A percentile compares a stretch with the other conserved stretches of the same genome.
Conservation (phyloP, 202 grass and related monocot genomes). For the Schoenoplectus triqueter region DNA sequence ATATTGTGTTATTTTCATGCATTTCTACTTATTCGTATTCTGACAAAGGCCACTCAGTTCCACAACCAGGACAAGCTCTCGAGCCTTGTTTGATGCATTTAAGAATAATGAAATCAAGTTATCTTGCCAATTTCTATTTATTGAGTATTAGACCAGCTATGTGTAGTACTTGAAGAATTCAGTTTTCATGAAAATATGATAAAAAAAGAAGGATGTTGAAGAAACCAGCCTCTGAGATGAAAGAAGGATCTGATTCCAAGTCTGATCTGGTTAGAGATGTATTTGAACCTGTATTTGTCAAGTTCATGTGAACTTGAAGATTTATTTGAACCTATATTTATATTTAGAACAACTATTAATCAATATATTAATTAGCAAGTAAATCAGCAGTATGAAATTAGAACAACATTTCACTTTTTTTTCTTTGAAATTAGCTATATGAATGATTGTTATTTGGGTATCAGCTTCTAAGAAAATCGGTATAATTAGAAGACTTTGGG, state of each 20-base stretch:
- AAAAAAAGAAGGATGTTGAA: constrained; percentile 66
- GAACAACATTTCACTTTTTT: no score
- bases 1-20: constrained; percentile 33
- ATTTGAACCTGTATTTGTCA: no score
- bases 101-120: background rate
- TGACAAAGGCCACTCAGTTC: constrained; percentile 59
- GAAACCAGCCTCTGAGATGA: constrained; percentile 84
- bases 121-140: background rate
- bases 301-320: no score
- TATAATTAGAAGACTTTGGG: no score
- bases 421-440: no score
- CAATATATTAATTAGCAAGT: no score
- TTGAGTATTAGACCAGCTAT: background rate
- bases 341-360: no score
- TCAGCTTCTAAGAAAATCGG: no score
- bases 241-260: constrained; percentile 85
- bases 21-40: constrained; percentile 46
- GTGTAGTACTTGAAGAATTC: background rate
- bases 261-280: constrained; percentile 56
- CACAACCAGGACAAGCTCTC: constrained; percentile 68
- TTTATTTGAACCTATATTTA: no score
- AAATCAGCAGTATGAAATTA: no score
- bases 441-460: no score
- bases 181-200: constrained; percentile 8
- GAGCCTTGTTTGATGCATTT: constrained; percentile 48